Evolutionary conservation across 2,329 filamentous ascomycete species (phyloP).

Genomic region (Paecilomyces sp.): DNA sequence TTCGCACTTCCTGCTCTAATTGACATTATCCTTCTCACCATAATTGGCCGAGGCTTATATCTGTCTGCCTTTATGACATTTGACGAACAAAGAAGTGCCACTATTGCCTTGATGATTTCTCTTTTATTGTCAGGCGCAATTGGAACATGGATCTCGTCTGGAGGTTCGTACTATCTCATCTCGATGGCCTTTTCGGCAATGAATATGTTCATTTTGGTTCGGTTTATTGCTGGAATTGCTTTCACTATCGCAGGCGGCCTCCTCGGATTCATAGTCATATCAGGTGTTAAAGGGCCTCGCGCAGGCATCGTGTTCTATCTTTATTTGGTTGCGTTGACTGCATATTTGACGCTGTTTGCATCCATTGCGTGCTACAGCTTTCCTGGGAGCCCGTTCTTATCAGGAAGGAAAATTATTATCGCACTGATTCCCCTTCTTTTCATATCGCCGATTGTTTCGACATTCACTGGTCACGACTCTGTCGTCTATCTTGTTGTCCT

Average conservation of each 20-base stretch:
- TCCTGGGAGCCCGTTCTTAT: conserved; percentile 48
- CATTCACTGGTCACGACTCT: conserved; percentile 47
- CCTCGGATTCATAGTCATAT: conserved; percentile 47
- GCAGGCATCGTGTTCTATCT: conserved; percentile 52
- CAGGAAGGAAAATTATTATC: conserved; percentile 52
- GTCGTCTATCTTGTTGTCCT: conserved; percentile 50
- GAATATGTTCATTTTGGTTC: conserved; percentile 50
- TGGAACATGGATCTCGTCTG: conserved; percentile 57
- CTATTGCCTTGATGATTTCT: conserved; percentile 52
- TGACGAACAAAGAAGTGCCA: conserved; percentile 46
- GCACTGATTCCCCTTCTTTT: conserved; percentile 50
- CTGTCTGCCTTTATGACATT: conserved; percentile 51
- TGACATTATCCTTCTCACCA: conserved; percentile 53
- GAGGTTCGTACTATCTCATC: conserved; percentile 55
- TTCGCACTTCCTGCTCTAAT: conserved; percentile 58
- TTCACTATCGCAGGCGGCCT: conserved; percentile 47
- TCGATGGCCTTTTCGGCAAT: conserved; percentile 50
- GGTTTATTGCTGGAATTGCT: conserved; percentile 45
- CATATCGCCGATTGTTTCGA: conserved; percentile 50
- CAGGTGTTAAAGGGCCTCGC: conserved; percentile 35
- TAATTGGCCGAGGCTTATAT: conserved; percentile 54
- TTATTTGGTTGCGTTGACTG: conserved; percentile 51
- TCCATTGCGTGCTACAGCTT: conserved; percentile 48
- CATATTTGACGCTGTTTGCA: conserved; percentile 53
- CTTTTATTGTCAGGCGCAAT: conserved; percentile 54